Evolutionary conservation across 495 filamentous ascomycete genomes (phyloP).

Genomic region (Penicilliopsis zonata): DNA sequence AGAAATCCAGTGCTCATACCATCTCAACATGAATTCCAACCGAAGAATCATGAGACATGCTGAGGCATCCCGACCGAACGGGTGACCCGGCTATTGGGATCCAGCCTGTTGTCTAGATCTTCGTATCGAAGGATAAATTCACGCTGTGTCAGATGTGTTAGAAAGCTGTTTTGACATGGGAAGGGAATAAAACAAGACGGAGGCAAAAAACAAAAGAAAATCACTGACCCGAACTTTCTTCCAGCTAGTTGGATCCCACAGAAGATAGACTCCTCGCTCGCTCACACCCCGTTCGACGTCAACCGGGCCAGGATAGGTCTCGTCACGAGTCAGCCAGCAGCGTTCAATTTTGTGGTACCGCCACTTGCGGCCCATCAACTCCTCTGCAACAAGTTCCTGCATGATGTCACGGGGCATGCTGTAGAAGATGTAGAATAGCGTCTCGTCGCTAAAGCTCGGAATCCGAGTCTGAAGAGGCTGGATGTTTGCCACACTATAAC

Average conservation of each 20-base stretch:
- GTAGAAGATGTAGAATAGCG: constrained; percentile 91
- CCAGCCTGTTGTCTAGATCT: constrained; percentile 53
- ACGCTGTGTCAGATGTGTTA: constrained; percentile 33
- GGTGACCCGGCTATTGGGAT: constrained; percentile 23
- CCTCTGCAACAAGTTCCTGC: constrained; percentile 72
- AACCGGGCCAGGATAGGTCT: constrained; percentile 52
- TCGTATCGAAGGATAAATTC: constrained; percentile 72
- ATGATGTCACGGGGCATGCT: constrained; percentile 72
- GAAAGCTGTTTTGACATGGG: too few species aligned
- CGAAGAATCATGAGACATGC: constrained; percentile 27
- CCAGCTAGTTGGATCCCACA: constrained; percentile 81
- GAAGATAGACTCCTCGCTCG: constrained; percentile 79
- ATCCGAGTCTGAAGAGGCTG: constrained; percentile 70
- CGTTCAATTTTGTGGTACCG: constrained; percentile 81
- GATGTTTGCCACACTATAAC: constrained; percentile 81
- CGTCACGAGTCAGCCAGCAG: constrained; percentile 86
- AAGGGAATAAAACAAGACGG: too few species aligned
- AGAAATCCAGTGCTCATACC: too few species aligned
- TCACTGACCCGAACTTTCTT: constrained; percentile 66
- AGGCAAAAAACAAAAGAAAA: constrained; percentile 2
- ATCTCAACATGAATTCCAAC: constrained; percentile 8
- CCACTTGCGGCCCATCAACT: constrained; percentile 80
- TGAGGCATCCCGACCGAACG: constrained; percentile 24
- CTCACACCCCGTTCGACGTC: constrained; percentile 47
- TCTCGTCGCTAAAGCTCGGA: constrained; percentile 76